Evolutionary conservation across 2,329 filamentous ascomycete genomes (phyloP).

Genomic region (Fusarium torreyae): DNA sequence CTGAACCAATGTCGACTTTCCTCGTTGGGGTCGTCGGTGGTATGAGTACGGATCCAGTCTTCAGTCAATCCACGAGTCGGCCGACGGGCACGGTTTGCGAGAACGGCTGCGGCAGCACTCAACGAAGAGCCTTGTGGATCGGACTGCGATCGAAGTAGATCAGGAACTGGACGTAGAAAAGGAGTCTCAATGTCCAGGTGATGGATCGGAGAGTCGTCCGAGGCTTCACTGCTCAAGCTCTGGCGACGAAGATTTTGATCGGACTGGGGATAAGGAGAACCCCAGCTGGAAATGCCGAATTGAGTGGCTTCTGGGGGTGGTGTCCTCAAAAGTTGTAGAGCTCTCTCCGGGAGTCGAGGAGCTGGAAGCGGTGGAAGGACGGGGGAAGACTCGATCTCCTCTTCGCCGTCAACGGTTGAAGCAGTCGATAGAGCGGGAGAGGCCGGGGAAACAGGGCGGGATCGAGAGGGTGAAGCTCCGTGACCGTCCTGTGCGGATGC

Average conservation of each 20-base stretch:
- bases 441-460: slow-evolving; percentile 56
- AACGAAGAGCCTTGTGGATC: slow-evolving; percentile 52
- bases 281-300: slow-evolving; percentile 86
- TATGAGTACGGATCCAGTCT: slow-evolving; percentile 89
- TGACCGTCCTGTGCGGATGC: slow-evolving; percentile 72
- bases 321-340: slow-evolving; percentile 69
- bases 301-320: slow-evolving; percentile 62
- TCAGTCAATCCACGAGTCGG: slow-evolving; percentile 78
- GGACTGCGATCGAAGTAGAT: slow-evolving; percentile 53
- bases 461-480: slow-evolving; percentile 56
- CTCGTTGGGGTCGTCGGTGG: slow-evolving; percentile 75
- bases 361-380: slow-evolving; percentile 71
- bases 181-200: slow-evolving; percentile 74
- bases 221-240: slow-evolving; percentile 71
- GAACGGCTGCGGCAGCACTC: slow-evolving; percentile 73
- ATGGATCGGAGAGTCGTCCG: slow-evolving; percentile 73
- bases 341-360: slow-evolving; percentile 71
- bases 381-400: slow-evolving; percentile 70
- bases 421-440: slow-evolving; percentile 74
- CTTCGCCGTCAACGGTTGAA: slow-evolving; percentile 73
- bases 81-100: slow-evolving; percentile 74
- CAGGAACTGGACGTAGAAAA: slow-evolving; percentile 71
- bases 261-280: slow-evolving; percentile 86
- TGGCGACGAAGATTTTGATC: slow-evolving; percentile 66
- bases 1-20: slow-evolving; percentile 88